Base-by-base conservation (phyloP, 1,284 basidiomycete species). In the Papiliotrema nemorosa region DNA sequence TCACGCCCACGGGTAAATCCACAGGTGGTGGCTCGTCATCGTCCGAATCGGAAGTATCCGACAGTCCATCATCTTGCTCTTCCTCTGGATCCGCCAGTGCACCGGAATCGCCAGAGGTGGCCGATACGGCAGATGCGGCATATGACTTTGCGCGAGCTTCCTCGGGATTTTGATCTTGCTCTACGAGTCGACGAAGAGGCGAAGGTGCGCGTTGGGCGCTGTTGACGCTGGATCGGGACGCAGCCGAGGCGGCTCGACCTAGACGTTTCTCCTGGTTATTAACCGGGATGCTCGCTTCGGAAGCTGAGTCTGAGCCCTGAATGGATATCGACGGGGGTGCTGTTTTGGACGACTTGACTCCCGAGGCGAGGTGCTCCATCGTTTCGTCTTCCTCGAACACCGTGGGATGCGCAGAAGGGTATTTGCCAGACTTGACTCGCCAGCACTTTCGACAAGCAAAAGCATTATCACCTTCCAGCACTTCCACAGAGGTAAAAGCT, bases 401-500 rank as follows among this genome's bases (percentile, higher is more conserved):
- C 3, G 60, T 54, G 26, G 50, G 53, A 16, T 59, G 59, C 10
- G 54, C 38, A 7, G 35, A 48, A 22, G 44, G 22, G 52, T 72
- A 72, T 37, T 55, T 51, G 5, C 72, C 71, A 26, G 61, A 62
- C 55, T 73, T 72, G 59, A 71, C 60, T 75, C 90, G 89, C 92
- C 92, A 97, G 75, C 92, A 97, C 50, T 86, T 81, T 60, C 87
- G 81, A 71, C 92, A 97, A 0, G 90, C 89, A 55, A 96, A 93
- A 76, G 85, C 87, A 64, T 97, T 96, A 60, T 94, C 90, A 1
- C 90, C 90, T 59, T 96, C 89, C 26, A 97, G 76, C 6, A 90
- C 82, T 67, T 97, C 92, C 20, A 94, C 90, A 3, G 85, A 79
- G 0, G 90, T 96, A 71, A 97, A 97, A 72, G 87, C 80, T 54